These are phyloP conservation scores for Lantana camara DNA, from an alignment of 257 asterid genomes.

Conservation along the genomic window DNA sequence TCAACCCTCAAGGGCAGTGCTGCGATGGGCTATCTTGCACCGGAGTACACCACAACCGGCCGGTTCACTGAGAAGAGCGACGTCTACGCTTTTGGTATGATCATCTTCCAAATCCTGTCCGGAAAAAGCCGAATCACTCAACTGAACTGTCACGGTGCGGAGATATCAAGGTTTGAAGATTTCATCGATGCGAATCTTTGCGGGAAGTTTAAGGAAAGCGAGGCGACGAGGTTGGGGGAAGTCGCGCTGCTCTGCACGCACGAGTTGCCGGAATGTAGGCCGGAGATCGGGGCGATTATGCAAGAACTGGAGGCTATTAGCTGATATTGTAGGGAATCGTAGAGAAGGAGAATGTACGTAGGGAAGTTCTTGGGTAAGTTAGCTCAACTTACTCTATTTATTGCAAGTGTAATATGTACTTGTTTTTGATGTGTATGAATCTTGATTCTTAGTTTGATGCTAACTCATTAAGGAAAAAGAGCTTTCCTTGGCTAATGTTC, in stretches of 20 bases:
- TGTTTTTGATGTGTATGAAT: conserved; percentile 17
- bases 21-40: conserved; percentile 97
- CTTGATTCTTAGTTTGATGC: too few relatives aligned
- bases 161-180: conserved; percentile 63
- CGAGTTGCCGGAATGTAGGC: conserved; percentile 69
- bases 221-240: conserved; percentile 84
- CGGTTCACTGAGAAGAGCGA: conserved; percentile 91
- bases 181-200: conserved; percentile 65
- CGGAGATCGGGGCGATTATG: conserved; percentile 62
- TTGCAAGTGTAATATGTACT: conserved; percentile 29
- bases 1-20: conserved; percentile 89
- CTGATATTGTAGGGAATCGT: conserved; percentile 1
- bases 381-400: conserved; percentile 28
- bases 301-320: conserved; percentile 51
- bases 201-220: conserved; percentile 66
- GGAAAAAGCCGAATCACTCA: conserved; percentile 76
- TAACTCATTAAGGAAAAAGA: too few relatives aligned
- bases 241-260: conserved; percentile 84
- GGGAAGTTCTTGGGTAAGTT: conserved; percentile 23
- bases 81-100: conserved; percentile 88
- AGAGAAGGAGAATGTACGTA: too few relatives aligned
- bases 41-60: conserved; percentile 90
- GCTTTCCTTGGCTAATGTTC: too few relatives aligned
- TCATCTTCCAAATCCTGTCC: conserved; percentile 82
- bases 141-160: conserved; percentile 73